phyloP scores from a whole-genome alignment of 441 rosid genomes.

The Daphne laureola region DNA sequence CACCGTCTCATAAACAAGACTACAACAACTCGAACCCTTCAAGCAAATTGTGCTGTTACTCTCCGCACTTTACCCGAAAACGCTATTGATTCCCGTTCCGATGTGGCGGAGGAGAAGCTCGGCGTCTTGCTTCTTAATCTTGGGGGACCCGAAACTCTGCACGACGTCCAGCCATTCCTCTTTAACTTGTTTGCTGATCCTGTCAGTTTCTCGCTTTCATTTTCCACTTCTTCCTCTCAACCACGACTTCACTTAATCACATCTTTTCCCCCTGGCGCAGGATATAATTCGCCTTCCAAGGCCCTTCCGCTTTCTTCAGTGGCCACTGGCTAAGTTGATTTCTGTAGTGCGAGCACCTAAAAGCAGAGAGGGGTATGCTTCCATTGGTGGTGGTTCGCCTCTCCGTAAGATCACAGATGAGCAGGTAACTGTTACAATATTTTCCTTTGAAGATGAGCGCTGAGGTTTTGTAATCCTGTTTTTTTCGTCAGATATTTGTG shows the following conservation, averaged over 20 bases:
- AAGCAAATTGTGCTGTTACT: slow-evolving; percentile 35
- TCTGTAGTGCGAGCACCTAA: slow-evolving; percentile 83
- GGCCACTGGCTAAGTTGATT: slow-evolving; percentile 69
- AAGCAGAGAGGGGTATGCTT: slow-evolving; percentile 92
- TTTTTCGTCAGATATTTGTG: neutral
- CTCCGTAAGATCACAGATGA: slow-evolving; percentile 82
- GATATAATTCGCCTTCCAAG: slow-evolving; percentile 88
- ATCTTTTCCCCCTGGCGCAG: slow-evolving; percentile 29
- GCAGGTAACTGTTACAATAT: slow-evolving; percentile 35
- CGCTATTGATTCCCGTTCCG: slow-evolving; percentile 25
- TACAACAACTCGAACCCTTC: slow-evolving; percentile 28
- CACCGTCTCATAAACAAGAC: slow-evolving; percentile 22
- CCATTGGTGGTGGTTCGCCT: slow-evolving; percentile 97
- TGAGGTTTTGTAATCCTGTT: neutral
- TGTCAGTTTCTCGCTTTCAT: slow-evolving; percentile 28
- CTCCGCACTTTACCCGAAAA: slow-evolving; percentile 29
- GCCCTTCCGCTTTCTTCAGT: slow-evolving; percentile 70
- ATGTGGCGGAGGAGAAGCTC: slow-evolving; percentile 47
- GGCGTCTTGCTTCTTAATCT: slow-evolving; percentile 86
- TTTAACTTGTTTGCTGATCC: slow-evolving; percentile 96
- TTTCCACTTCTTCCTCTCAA: neutral
- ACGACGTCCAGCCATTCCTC: slow-evolving; percentile 86
- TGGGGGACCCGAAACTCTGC: slow-evolving; percentile 92
- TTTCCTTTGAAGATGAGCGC: neutral
- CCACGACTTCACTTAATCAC: no score